These are phyloP conservation scores for Athelia sp. DNA, from an alignment of 1,284 basidiomycete species.

Conservation along the genomic window DNA sequence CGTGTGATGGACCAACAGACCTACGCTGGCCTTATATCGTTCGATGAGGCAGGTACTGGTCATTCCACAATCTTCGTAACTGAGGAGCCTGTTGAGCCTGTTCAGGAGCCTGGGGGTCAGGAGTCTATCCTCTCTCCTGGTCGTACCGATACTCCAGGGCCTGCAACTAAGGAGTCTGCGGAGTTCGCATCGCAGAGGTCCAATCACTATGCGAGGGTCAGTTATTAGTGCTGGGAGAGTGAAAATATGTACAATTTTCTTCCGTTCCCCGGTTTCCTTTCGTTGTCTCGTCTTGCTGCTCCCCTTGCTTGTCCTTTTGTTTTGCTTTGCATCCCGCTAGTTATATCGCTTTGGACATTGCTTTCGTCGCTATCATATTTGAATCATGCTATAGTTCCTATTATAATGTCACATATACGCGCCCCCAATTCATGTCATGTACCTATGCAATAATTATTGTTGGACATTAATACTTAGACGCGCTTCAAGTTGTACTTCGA, in stretches of 20 bases:
- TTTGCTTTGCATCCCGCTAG: neutral
- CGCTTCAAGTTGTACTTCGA: no score
- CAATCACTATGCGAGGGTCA: no score
- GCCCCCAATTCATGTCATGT: neutral
- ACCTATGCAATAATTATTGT: neutral
- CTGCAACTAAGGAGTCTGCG: no score
- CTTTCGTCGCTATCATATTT: slow-evolving; percentile 3
- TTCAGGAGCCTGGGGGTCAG: neutral
- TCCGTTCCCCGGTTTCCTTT: neutral
- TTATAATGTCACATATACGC: neutral
- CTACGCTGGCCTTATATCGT: slow-evolving; percentile 11
- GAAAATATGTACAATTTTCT: no score
- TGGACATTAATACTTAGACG: no score
- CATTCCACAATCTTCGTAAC: neutral
- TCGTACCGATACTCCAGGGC: no score
- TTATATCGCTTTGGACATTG: neutral
- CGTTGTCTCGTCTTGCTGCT: neutral
- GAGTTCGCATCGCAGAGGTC: no score
- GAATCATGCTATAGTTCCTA: neutral
- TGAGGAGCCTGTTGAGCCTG: neutral
- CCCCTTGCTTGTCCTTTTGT: slow-evolving; percentile 4
- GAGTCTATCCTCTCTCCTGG: no score
- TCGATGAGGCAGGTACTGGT: slow-evolving; percentile 5
- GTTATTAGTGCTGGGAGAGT: no score
- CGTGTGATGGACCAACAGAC: slow-evolving; percentile 7